Conservation (phyloP, 2,329 filamentous ascomycete species). For the Verruconis gallopava region DNA sequence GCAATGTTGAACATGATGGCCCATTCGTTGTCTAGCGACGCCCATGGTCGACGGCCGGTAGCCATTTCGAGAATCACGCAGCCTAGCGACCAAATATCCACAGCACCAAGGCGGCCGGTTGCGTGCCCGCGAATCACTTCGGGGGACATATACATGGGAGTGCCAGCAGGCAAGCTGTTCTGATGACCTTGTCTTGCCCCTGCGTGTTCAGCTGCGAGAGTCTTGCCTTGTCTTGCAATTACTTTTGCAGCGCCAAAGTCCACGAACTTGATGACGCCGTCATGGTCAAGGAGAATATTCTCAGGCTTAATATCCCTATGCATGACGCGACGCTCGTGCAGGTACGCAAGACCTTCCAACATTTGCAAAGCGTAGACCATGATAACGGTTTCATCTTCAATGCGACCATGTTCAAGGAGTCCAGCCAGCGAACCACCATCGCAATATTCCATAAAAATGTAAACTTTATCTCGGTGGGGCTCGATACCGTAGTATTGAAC, state of each 20-base stretch:
- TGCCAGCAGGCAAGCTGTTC: slow-evolving; percentile 80
- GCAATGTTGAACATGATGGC: slow-evolving; percentile 99
- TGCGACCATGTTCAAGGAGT: slow-evolving; percentile 85
- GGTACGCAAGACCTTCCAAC: slow-evolving; percentile 82
- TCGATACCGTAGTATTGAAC: slow-evolving; percentile 98
- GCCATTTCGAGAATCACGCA: slow-evolving; percentile 98
- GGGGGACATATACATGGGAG: slow-evolving; percentile 99
- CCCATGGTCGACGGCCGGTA: slow-evolving; percentile 87
- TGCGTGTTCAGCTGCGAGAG: slow-evolving; percentile 54
- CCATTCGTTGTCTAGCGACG: slow-evolving; percentile 95
- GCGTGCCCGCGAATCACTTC: slow-evolving; percentile 89
- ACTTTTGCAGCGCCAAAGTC: slow-evolving; percentile 97
- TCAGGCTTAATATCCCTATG: slow-evolving; percentile 98
- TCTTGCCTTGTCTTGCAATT: slow-evolving; percentile 86
- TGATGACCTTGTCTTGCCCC: slow-evolving; percentile 43
- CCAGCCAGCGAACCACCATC: slow-evolving; percentile 85
- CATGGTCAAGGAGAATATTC: slow-evolving; percentile 92
- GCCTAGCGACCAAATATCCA: slow-evolving; percentile 92
- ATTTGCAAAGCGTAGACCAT: slow-evolving; percentile 94
- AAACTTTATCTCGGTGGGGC: slow-evolving; percentile 97
- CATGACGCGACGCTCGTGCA: slow-evolving; percentile 83
- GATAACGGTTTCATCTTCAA: slow-evolving; percentile 94
- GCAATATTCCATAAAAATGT: slow-evolving; percentile 99
- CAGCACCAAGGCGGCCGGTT: slow-evolving; percentile 63
- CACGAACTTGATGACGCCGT: slow-evolving; percentile 97